Conservation (phyloP, 768 basidiomycete species). For the Lactarius evosmus region DNA sequence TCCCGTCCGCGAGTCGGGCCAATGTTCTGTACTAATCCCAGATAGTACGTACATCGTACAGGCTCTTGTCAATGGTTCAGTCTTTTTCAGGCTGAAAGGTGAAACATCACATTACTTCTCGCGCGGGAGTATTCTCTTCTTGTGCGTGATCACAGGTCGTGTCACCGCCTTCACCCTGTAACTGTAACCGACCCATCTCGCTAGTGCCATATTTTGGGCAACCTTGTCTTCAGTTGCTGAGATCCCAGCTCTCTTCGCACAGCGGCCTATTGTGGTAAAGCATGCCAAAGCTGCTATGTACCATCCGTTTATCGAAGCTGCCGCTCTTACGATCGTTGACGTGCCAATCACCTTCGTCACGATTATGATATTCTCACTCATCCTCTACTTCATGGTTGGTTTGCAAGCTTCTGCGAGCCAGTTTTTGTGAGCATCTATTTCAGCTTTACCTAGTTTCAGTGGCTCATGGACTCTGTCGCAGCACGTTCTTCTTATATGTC, state of each 20-base stretch:
- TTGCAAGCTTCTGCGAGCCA: constrained; percentile 53
- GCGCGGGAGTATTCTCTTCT: constrained; percentile 74
- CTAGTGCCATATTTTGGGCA: constrained; percentile 55
- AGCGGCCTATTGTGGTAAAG: constrained; percentile 57
- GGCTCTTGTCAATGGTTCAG: constrained; percentile 54
- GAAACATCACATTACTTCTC: constrained; percentile 64
- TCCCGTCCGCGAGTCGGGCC: not conserved
- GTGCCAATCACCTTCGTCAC: constrained; percentile 53
- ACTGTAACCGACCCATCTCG: not conserved
- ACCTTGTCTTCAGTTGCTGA: constrained; percentile 61
- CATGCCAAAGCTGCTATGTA: constrained; percentile 63
- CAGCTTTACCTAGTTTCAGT: not conserved
- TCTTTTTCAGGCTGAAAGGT: constrained; percentile 56
- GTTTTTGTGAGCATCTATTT: constrained; percentile 54
- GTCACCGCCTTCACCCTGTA: no score
- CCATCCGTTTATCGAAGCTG: constrained; percentile 51
- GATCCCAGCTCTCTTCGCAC: constrained; percentile 53
- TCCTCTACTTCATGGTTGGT: constrained; percentile 60
- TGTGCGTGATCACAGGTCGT: constrained; percentile 41
- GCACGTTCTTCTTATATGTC: constrained; percentile 58
- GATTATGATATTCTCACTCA: constrained; percentile 44
- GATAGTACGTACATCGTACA: constrained; percentile 54
- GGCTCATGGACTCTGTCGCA: constrained; percentile 30
- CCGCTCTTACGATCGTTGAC: constrained; percentile 62
- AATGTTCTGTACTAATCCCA: not conserved